These are phyloP conservation scores for Cutaneotrichosporon spelunceum DNA, from an alignment of 1,284 basidiomycete genomes.

Conservation along the genomic window DNA sequence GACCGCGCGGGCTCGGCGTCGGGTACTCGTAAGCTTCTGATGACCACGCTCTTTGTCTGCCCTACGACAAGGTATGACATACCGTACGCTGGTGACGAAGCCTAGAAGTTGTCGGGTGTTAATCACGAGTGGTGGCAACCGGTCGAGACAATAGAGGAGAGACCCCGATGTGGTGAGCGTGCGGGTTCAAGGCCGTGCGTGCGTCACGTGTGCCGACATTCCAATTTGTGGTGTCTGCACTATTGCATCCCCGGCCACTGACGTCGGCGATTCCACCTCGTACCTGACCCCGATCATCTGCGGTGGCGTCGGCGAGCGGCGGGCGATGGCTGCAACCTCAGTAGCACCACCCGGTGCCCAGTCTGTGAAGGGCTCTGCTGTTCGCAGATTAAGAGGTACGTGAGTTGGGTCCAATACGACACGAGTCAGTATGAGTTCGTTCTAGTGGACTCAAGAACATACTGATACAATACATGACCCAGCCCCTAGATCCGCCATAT, in stretches of 20 bases:
- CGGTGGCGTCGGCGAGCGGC: too few species aligned
- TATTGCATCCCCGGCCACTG: too few species aligned
- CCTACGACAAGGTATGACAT: too few species aligned
- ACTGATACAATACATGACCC: not conserved
- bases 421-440: too few species aligned
- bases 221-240: not conserved
- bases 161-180: not conserved
- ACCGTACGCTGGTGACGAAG: not conserved
- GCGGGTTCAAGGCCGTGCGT: not conserved
- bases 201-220: not conserved
- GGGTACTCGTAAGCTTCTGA: not conserved
- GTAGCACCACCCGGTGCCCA: too few species aligned
- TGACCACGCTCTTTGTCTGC: not conserved
- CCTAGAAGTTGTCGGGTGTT: not conserved
- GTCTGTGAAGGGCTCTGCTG: too few species aligned
- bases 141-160: not conserved
- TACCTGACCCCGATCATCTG: too few species aligned
- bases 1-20: not conserved
- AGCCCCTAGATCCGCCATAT: conserved; percentile 33
- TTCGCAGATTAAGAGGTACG: too few species aligned
- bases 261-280: too few species aligned
- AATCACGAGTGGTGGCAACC: not conserved
- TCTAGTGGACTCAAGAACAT: not conserved
- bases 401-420: too few species aligned
- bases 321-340: too few species aligned